Conservation (phyloP, 2,329 filamentous ascomycete species). For the Didymella glomerata region DNA sequence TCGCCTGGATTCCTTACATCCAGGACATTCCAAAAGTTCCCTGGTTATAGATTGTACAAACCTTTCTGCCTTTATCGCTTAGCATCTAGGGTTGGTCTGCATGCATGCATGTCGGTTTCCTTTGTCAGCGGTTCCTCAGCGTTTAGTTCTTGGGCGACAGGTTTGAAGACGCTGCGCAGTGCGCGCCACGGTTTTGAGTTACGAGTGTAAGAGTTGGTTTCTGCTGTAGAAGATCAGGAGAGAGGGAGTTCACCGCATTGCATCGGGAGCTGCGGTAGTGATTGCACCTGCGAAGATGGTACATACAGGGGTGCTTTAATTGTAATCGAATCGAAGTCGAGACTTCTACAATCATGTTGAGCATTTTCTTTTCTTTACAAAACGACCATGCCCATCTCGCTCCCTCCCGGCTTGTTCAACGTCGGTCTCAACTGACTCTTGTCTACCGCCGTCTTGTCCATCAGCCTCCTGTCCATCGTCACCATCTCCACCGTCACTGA, state of each 20-base stretch:
- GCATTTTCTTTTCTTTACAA: background rate
- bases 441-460: background rate
- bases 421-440: background rate
- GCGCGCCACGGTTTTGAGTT: slow-evolving; percentile 3
- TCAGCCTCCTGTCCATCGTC: background rate
- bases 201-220: background rate
- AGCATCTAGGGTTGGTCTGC: slow-evolving; percentile 10
- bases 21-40: slow-evolving; percentile 13
- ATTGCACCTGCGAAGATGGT: slow-evolving; percentile 11
- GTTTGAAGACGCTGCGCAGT: slow-evolving; percentile 8
- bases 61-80: slow-evolving; percentile 1
- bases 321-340: slow-evolving; percentile 22
- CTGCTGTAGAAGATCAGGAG: background rate
- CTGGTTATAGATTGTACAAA: slow-evolving; percentile 20
- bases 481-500: background rate
- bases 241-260: background rate
- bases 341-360: background rate
- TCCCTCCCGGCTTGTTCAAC: no score
- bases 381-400: background rate
- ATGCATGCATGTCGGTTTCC: slow-evolving; percentile 13
- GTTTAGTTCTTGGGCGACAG: slow-evolving; percentile 10
- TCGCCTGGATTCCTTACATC: slow-evolving; percentile 2
- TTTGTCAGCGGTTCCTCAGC: slow-evolving; percentile 17
- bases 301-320: slow-evolving; percentile 19
- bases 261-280: background rate